Percentiles rank a stretch among this genome's conserved stretches.
Conservation (phyloP, 2,329 filamentous ascomycete species). For the Davidsoniella eucalypti region DNA sequence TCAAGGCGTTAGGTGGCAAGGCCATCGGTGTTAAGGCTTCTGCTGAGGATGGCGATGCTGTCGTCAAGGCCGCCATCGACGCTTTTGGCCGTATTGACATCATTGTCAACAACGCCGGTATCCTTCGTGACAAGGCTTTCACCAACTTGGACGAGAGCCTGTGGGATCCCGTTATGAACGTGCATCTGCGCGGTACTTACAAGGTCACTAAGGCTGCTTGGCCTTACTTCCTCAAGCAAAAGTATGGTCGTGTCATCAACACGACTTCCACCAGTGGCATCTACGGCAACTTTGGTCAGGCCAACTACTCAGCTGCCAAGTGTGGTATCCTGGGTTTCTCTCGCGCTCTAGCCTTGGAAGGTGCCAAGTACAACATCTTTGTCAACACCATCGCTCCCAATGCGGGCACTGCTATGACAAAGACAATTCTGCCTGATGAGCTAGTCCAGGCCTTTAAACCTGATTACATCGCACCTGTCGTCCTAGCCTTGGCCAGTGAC, state of each 20-base stretch:
- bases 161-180: conserved; percentile 84
- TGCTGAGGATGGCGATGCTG: conserved; percentile 77
- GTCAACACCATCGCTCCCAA: conserved; percentile 98
- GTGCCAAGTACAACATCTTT: conserved; percentile 92
- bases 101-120: conserved; percentile 94
- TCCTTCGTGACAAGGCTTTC: conserved; percentile 95
- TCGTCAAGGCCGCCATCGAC: conserved; percentile 88
- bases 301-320: conserved; percentile 91
- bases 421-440: conserved; percentile 87
- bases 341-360: conserved; percentile 79
- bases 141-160: conserved; percentile 89
- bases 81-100: conserved; percentile 88
- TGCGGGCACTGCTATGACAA: conserved; percentile 88
- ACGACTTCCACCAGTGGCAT: conserved; percentile 94
- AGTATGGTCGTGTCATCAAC: conserved; percentile 93
- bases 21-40: conserved; percentile 87
- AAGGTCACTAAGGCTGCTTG: conserved; percentile 95
- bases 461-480: conserved; percentile 89
- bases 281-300: conserved; percentile 97
- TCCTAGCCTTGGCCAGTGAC: conserved; percentile 71
- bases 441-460: conserved; percentile 98
- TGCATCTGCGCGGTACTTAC: conserved; percentile 88
- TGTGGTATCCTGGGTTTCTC: conserved; percentile 90
- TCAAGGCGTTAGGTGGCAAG: conserved; percentile 74
- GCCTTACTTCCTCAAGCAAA: conserved; percentile 96